Evolutionary conservation across 2,329 filamentous ascomycete genomes (phyloP), one percentile per base, ranked within the genome.

Genomic region (Xylariaceae sp.): DNA sequence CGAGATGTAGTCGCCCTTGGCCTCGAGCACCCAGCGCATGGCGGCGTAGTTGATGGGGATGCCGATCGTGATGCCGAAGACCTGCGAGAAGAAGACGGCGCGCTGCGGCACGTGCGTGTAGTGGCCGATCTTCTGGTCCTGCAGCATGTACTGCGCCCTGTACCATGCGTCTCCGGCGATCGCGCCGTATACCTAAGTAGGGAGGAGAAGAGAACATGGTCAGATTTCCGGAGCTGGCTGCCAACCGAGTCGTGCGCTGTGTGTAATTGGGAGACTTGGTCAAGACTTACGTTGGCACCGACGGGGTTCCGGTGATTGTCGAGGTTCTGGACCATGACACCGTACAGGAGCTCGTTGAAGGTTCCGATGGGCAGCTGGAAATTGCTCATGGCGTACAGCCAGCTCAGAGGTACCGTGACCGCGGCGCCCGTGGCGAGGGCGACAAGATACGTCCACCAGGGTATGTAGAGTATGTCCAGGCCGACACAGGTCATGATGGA

Each of bases 131-230:
- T 78, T 75, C 48, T 73, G 70, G 45, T 80, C 75, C 44, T 79
- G 73, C 1, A 78, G 58, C 60, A 76, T 74, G 15, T 66, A 62
- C 42, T 73, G 70, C 0, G 70, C 70, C 12, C 70, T 56, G 37
- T 76, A 77, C 75, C 75, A 79, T 3, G 74, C 72, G 33, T 77
- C 72, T 10, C 75, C 75, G 2, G 74, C 72, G 12, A 79, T 75
- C 8, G 68, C 57, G 6, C 74, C 69, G 44, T 78, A 79, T 0
- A 69, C 61, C 1, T 51, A 26, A n/a, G 19, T 33, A 14, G 37
- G 32, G 32, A 35, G n/a, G 16, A 22, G 18, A 24, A 5, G 13
- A 29, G 12, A 15, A 2, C 5, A n/a, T 30, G 22, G 15, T 25
- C n/a, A n/a, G n/a, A n/a, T n/a, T n/a, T n/a, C n/a, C n/a, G n/a